These are phyloP conservation scores for Lachnum nothofagi DNA, from an alignment of 2,329 filamentous ascomycete species.

Conservation along the genomic window DNA sequence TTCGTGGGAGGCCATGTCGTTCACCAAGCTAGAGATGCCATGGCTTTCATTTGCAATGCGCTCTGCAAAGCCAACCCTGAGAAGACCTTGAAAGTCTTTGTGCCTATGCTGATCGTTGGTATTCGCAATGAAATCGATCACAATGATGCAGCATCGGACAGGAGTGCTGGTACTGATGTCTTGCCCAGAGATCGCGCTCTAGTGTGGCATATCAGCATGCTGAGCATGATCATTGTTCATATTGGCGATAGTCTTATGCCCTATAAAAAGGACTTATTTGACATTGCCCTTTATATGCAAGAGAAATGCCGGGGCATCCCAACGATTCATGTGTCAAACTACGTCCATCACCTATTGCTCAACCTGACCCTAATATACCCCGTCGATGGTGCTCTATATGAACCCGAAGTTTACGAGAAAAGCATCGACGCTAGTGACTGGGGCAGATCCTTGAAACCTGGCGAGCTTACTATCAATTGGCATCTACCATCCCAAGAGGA, in stretches of 20 bases:
- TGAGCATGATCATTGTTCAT: slow-evolving; percentile 97
- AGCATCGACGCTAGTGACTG: slow-evolving; percentile 77
- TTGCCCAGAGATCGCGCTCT: slow-evolving; percentile 85
- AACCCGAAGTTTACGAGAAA: slow-evolving; percentile 64
- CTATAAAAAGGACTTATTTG: slow-evolving; percentile 83
- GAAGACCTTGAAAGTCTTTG: slow-evolving; percentile 83
- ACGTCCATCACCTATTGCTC: slow-evolving; percentile 89
- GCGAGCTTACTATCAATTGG: slow-evolving; percentile 81
- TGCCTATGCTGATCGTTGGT: slow-evolving; percentile 83
- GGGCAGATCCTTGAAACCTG: slow-evolving; percentile 71
- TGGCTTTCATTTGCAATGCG: slow-evolving; percentile 97
- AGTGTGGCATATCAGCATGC: slow-evolving; percentile 94
- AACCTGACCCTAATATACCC: slow-evolving; percentile 94
- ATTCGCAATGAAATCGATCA: slow-evolving; percentile 96
- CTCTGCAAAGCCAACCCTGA: slow-evolving; percentile 93
- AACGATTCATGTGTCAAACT: slow-evolving; percentile 94
- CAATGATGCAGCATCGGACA: slow-evolving; percentile 90
- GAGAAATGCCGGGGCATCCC: slow-evolving; percentile 89
- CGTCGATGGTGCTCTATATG: slow-evolving; percentile 81
- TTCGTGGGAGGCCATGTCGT: slow-evolving; percentile 94
- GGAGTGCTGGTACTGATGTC: slow-evolving; percentile 89
- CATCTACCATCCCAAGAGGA: slow-evolving; percentile 77
- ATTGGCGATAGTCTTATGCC: slow-evolving; percentile 84
- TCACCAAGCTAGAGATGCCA: slow-evolving; percentile 91
- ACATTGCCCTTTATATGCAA: slow-evolving; percentile 94